Evolutionary conservation across 1,284 basidiomycete species (phyloP), one percentile per base, ranked within the genome.

Genomic region (Mycocalia duriaeana): DNA sequence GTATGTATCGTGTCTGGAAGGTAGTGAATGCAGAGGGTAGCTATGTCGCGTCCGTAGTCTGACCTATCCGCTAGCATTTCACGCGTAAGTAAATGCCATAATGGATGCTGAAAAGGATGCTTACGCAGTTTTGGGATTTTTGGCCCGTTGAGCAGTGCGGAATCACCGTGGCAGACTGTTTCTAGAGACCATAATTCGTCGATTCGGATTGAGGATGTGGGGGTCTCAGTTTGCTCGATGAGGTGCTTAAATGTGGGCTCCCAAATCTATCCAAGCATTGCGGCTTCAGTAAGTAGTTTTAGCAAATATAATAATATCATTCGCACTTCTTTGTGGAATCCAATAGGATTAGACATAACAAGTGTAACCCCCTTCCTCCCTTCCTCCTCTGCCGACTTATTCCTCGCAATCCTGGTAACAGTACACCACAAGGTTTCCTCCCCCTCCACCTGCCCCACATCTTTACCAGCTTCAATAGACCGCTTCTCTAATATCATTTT

Each of bases 101-200:
- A 25, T 24, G 20, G 11, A 26, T 13, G 11, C 13, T 13, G n/a
- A 42, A 42, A 9, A n/a, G 25, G 11, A 4, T 35, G 23, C 58
- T 39, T 13, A 60, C 58, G 48, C 9, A 57, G 25, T 48, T 52
- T 57, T 5, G 57, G 57, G 8, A 58, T 46, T 36, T 56, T 48
- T 5, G 20, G 13, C 1, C 49, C 51, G 24, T 60, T 60, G 13
- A 56, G 34, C 19, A 60, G 49, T 7, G 50, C 57, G 6, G 54
- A 53, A 46, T 60, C 58, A 13, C 58, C 58, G 26, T 60, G 58
- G 31, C 54, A 53, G 7, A 57, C 47, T 25, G 53, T 48, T 22
- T 60, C 58, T 11, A 60, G 26, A 3, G 53, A 51, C 58, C 58
- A 60, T 19, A 60, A 52, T 22, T 60, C 57, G 36, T 60, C 54